Evolutionary conservation across 306 rosid species (phyloP).

Genomic region (Prosopis cineraria): DNA sequence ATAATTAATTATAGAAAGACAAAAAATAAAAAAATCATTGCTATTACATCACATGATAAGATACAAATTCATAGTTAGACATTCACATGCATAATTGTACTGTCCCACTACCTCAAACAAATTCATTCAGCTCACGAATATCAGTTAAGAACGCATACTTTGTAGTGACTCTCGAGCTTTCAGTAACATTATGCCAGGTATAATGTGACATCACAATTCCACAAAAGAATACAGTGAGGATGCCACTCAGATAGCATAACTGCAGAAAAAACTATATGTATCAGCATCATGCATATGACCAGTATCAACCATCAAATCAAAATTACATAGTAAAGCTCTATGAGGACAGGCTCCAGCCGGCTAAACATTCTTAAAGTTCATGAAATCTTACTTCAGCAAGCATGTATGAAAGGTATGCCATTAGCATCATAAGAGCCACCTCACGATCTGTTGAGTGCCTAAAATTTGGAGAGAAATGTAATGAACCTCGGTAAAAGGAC

Average conservation of each 20-base stretch:
- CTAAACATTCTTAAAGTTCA: conserved; percentile 7
- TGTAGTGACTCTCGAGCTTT: conserved; percentile 91
- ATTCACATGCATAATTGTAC: conserved; percentile 4
- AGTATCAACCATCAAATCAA: conserved; percentile 7
- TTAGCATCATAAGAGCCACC: conserved; percentile 98
- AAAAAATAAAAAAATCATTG: no score
- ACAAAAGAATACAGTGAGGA: conserved; percentile 97
- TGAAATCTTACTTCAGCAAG: conserved; percentile 85
- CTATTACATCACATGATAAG: background rate
- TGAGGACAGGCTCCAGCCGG: conserved; percentile 4
- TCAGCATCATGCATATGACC: conserved; percentile 30
- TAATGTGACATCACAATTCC: conserved; percentile 99
- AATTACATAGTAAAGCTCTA: background rate
- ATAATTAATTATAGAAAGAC: no score
- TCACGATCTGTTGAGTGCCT: conserved; percentile 99
- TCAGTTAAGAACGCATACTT: conserved; percentile 59
- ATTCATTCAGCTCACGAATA: conserved; percentile 23
- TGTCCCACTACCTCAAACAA: background rate
- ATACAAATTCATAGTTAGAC: background rate
- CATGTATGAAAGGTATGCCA: conserved; percentile 99
- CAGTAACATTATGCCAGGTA: conserved; percentile 97
- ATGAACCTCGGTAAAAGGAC: conserved; percentile 21
- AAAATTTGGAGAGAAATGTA: conserved; percentile 39
- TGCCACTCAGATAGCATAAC: conserved; percentile 84
- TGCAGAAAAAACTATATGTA: conserved; percentile 51